Evolutionary conservation across 805 yeast genomes (phyloP).

Genomic region (Nakazawaea holstii): DNA sequence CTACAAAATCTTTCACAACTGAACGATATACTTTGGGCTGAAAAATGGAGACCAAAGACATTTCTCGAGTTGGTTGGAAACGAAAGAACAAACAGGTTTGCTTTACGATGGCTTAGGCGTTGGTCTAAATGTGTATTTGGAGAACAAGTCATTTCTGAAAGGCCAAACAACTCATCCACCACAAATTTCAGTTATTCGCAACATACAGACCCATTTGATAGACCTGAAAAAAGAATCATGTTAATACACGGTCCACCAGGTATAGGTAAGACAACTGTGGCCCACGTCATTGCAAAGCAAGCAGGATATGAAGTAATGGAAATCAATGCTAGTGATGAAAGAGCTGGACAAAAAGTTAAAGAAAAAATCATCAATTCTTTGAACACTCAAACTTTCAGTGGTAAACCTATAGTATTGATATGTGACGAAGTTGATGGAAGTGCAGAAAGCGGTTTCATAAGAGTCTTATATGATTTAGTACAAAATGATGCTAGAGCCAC

Average conservation of each 20-base stretch:
- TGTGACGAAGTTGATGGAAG: constrained; percentile 91
- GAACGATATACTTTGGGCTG: constrained; percentile 37
- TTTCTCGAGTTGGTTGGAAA: constrained; percentile 68
- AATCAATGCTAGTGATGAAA: constrained; percentile 80
- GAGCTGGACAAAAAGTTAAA: constrained; percentile 52
- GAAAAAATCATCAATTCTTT: constrained; percentile 58
- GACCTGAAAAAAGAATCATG: constrained; percentile 61
- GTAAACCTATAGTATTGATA: constrained; percentile 74
- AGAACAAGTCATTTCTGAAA: constrained; percentile 27
- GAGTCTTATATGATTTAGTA: constrained; percentile 50
- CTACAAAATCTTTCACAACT: too few relatives aligned
- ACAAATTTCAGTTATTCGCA: not conserved
- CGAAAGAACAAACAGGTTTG: constrained; percentile 53
- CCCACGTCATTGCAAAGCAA: constrained; percentile 78
- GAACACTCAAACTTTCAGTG: constrained; percentile 58
- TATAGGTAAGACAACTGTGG: constrained; percentile 84
- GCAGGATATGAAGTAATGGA: constrained; percentile 79
- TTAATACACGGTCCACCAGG: constrained; percentile 93
- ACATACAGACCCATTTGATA: constrained; percentile 41
- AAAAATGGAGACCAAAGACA: constrained; percentile 61
- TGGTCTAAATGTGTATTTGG: constrained; percentile 62
- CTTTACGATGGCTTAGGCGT: constrained; percentile 58
- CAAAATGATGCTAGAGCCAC: constrained; percentile 53
- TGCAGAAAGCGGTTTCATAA: constrained; percentile 59
- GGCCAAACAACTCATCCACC: not conserved